These are phyloP conservation scores for Globisporangium solare DNA, from an alignment of 352 stramenopile species.

Conservation along the genomic window DNA sequence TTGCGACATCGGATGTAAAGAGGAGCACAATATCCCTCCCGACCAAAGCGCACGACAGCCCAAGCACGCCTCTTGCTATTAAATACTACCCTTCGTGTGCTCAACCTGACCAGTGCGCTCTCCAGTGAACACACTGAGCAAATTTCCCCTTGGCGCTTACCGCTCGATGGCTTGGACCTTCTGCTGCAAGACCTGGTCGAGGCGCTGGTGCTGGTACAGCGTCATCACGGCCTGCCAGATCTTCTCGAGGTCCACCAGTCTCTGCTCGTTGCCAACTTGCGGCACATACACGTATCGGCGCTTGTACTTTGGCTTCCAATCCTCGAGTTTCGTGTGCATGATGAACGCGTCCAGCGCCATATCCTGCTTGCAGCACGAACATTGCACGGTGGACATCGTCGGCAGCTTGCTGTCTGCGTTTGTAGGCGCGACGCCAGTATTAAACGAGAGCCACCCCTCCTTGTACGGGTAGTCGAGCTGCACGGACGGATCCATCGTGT, in stretches of 20 bases:
- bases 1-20: neutral
- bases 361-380: conserved; percentile 8
- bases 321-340: neutral
- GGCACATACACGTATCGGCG: conserved; percentile 8
- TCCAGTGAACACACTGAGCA: neutral
- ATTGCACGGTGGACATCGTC: conserved; percentile 6
- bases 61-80: neutral
- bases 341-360: conserved; percentile 10
- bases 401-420: neutral
- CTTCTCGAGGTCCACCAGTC: conserved; percentile 8
- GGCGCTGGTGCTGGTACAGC: conserved; percentile 5
- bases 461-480: conserved; percentile 8
- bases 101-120: neutral
- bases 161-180: neutral
- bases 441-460: conserved; percentile 12
- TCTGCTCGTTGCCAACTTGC: conserved; percentile 6
- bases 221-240: conserved; percentile 10
- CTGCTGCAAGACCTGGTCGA: conserved; percentile 1
- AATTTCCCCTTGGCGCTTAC: too few species aligned
- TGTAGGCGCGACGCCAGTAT: neutral
- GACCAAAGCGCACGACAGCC: neutral
- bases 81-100: neutral
- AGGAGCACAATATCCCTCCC: neutral
- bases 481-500: conserved; percentile 5
- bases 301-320: conserved; percentile 9